Base-by-base conservation (phyloP, 805 yeast genomes). In the Candida parachauliodes region DNA sequence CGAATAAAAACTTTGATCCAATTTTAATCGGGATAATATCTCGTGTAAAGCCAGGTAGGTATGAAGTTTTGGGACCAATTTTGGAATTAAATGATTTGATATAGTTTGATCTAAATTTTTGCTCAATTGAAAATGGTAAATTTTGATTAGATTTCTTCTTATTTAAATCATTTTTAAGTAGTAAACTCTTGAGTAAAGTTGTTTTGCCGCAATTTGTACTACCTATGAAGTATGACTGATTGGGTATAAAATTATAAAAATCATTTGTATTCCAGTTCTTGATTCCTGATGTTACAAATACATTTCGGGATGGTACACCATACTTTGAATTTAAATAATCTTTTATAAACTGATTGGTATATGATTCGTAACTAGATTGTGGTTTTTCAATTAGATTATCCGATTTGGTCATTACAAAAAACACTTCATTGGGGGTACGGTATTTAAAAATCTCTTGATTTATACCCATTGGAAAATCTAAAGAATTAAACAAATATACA, bases 21-120 rank as follows among this genome's bases (percentile, higher is more conserved):
- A 62, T 42, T 8, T 47, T 51, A 15, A 57, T 42, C 3, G 54
- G 55, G 19, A 75, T 69, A 10, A 69, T 49, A 3, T 65, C 70
- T 49, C 86, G 69, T 0, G 96, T 88, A 54, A 80, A 76, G 19
- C 88, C 88, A 0, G 95, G 95, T 32, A 82, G 58, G 37, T 64
- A 56, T 26, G 77, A 68, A 5, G 64, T 51, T 1, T 77, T 71
- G 0, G 79, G 79, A 1, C 76, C 76, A 27, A 56, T 47, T 10
- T 47, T 51, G 3, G 50, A 49, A 15, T 52, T 54, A 39, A 62
- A 59, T 14, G 49, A 37, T 3, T 40, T 39, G 18, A 48, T 47
- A 9, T 33, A 25, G 10, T 35, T 40, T 36, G 45, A 25, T 31
- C 34, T 19, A 39, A 45, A 34, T 19, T 30, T 36, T 34, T 34